Base-by-base conservation (phyloP, 169 alveolate genomes). In the Eimeria nieschulzi region DNA sequence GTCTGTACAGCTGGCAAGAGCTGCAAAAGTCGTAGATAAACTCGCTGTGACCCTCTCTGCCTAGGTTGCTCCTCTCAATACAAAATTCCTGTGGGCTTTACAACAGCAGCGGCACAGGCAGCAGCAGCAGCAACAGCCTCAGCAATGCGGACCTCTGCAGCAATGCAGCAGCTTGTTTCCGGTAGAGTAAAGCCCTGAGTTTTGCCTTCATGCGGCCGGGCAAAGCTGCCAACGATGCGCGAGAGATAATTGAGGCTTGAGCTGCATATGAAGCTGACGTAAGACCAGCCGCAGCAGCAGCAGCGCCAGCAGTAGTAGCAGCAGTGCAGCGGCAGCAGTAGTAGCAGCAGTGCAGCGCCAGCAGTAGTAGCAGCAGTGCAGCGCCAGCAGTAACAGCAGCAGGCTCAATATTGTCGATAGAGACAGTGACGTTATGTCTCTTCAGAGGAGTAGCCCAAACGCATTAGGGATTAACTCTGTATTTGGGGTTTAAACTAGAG, bases 131-230 rank as follows among this genome's bases (percentile, higher is more conserved):
- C 21, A 75, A 25, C 63, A 39, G 83, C 83, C n/a, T 19, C 21
- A 75, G 83, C 25, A 23, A 12, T 0, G 9, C 80, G 80, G 21
- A 72, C 82, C 82, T 72, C 55, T 72, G 82, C 82, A 72, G 51
- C 55, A 25, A 5, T 10, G 54, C 61, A 26, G 26, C 26, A 33
- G 21, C 56, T 2, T 25, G 5, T 9, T 15, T 13, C 7, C 59
- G 19, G 59, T 72, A 72, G 8, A 6, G 2, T 15, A 72, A 15
- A 5, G 59, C 59, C 13, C 59, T 72, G 23, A 72, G 59, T 39
- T 72, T 59, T 13, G 54, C 19, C 21, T 72, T 56, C 82, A 72
- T 19, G 23, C 59, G 82, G n/a, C 59, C 25, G 53, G 54, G 82
- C 59, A 72, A 13, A 2, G 59, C 53, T 55, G 59, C 54, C 53